Conservation (phyloP, 2,329 filamentous ascomycete species). For the Aureobasidium sp. region DNA sequence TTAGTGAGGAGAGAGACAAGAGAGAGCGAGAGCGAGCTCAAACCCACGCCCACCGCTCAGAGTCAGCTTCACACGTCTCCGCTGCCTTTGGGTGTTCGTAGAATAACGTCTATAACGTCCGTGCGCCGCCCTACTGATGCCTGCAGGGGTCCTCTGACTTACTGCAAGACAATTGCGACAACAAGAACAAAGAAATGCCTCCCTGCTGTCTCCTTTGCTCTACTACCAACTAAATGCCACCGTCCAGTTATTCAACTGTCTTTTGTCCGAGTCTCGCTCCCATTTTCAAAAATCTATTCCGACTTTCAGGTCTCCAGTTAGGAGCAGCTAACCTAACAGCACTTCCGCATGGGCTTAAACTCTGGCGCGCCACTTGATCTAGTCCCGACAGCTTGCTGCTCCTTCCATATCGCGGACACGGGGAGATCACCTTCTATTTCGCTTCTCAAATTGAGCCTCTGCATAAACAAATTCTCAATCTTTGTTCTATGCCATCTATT, state of each 20-base stretch:
- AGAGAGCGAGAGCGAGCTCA: not conserved
- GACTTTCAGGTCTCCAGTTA: not conserved
- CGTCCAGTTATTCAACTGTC: not conserved
- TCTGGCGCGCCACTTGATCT: slow-evolving; percentile 9
- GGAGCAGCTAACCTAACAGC: not conserved
- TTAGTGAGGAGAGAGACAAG: not conserved
- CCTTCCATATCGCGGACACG: slow-evolving; percentile 10
- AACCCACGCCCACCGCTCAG: slow-evolving; percentile 2
- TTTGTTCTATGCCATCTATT: not conserved
- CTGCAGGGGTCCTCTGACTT: slow-evolving; percentile 13
- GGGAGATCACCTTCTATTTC: slow-evolving; percentile 2
- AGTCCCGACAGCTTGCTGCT: slow-evolving; percentile 13
- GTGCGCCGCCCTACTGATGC: slow-evolving; percentile 8
- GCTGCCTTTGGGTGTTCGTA: not conserved
- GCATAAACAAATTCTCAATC: not conserved
- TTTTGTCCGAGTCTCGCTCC: not conserved
- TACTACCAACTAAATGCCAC: not conserved
- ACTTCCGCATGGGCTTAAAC: slow-evolving; percentile 13
- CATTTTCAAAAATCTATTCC: not conserved
- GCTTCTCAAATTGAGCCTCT: slow-evolving; percentile 3
- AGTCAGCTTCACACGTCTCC: slow-evolving; percentile 10
- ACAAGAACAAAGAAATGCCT: slow-evolving; percentile 5
- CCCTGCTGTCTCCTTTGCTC: not conserved
- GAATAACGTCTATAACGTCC: not conserved
- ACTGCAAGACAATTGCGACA: slow-evolving; percentile 8